Evolutionary conservation across 1,139 yeast genomes (phyloP), one percentile per base, ranked within the genome.

Genomic region (Yamadazyma atlantica): DNA sequence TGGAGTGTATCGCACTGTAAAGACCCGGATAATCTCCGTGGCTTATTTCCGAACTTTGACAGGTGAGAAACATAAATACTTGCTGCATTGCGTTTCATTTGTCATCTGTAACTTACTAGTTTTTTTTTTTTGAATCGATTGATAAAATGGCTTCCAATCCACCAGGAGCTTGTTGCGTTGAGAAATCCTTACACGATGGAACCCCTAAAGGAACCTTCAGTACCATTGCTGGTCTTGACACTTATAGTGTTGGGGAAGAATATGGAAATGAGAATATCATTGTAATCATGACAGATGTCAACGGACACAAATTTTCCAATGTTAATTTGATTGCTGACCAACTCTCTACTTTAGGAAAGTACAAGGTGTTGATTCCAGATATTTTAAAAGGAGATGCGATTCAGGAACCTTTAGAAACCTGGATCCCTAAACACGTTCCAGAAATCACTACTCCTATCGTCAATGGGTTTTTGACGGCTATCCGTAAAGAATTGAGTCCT

Each of bases 311-410:
- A 34, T 70, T 70, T 53, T 65, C 64, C 56, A 88, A 88, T 59
- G 64, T 64, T 22, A 62, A 67, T 51, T 64, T 82, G 44, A 54
- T 85, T 45, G 96, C 96, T 21, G 96, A 88, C 57, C 69, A 74
- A 39, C 71, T 83, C 42, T 84, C 92, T 34, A 60, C 62, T 34
- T 34, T 39, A 3, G 73, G 75, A n/a, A 82, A 82, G 19, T 85
- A 73, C 64, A 73, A 71, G 30, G 92, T 85, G 0, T 64, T 83
- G 39, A 64, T 84, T 32, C 95, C 95, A 11, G 96, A 88, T 57
- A 71, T 86, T 42, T 71, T 86, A 48, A 57, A 73, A 23, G 79
- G 77, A 26, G 94, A 85, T 38, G 66, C 74, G 29, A 57, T 69
- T 14, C 32, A 29, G 1, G 36, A 33, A 29, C 40, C 33, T 16